phyloP scores from a whole-genome alignment of 371 early-diverging fungal species.

The Mortierella sp. region DNA sequence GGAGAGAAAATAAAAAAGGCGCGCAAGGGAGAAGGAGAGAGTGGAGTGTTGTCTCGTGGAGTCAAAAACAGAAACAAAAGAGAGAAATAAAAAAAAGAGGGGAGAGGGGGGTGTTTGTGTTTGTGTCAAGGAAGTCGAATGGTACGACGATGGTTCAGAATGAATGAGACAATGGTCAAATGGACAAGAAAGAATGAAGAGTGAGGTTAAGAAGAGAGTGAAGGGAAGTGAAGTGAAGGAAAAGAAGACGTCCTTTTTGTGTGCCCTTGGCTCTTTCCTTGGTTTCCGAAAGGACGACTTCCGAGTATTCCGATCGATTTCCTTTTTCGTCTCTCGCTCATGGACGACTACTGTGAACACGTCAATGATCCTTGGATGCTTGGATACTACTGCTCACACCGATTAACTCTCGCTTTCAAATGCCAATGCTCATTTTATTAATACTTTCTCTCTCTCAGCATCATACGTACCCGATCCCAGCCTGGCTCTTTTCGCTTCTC shows the following conservation, averaged over 20 bases:
- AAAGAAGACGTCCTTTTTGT: not conserved
- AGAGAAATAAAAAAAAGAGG: not conserved
- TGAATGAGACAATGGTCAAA: not conserved
- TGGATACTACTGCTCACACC: not conserved
- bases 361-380: not conserved
- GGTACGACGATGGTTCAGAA: not conserved
- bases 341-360: too few species aligned
- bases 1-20: too few species aligned
- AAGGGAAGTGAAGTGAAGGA: not conserved
- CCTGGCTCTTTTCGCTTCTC: not conserved
- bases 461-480: too few species aligned
- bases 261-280: not conserved
- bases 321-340: slow-evolving; percentile 1
- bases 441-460: not conserved
- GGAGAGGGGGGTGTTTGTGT: not conserved
- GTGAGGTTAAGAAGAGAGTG: not conserved
- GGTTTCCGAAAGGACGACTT: not conserved
- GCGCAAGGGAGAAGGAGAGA: not conserved
- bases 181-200: not conserved
- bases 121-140: not conserved
- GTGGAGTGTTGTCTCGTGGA: not conserved
- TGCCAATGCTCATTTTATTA: not conserved
- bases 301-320: slow-evolving; percentile 11
- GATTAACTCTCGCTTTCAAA: not conserved
- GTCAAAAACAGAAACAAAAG: not conserved